Conservation (phyloP, 75 land plant genomes). For the Pinus tabuliformis region DNA sequence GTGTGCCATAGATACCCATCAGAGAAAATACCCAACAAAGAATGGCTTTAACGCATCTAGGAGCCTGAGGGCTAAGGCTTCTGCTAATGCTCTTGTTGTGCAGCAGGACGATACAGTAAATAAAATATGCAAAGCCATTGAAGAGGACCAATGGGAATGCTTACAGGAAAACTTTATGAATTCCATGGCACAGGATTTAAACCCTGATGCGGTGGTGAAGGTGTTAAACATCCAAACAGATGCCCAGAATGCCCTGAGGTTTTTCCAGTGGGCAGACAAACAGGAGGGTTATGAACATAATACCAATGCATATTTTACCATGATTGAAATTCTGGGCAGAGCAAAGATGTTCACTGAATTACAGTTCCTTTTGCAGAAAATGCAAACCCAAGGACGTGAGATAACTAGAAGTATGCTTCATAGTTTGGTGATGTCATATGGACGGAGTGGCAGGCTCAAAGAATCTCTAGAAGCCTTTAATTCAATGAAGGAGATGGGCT, state of each 20-base stretch:
- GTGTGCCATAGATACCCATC: no score
- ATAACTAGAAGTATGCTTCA: slow-evolving; percentile 1
- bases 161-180: neutral
- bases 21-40: no score
- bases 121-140: slow-evolving; percentile 2
- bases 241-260: slow-evolving; percentile 3
- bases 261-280: slow-evolving; percentile 24
- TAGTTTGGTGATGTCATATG: slow-evolving; percentile 1
- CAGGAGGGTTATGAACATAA: slow-evolving; percentile 10
- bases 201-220: neutral
- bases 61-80: no score
- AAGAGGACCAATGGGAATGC: neutral
- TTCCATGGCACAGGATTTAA: neutral
- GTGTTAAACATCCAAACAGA: slow-evolving; percentile 2
- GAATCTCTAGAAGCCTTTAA: neutral
- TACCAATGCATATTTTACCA: slow-evolving; percentile 4
- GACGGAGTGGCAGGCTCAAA: neutral
- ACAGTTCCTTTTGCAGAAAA: neutral
- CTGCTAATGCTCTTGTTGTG: no score
- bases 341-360: slow-evolving; percentile 14
- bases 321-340: slow-evolving; percentile 13
- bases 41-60: no score
- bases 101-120: neutral
- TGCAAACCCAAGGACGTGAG: slow-evolving; percentile 5
- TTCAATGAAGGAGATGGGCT: neutral